Evolutionary conservation across 2,329 filamentous ascomycete genomes (phyloP).

Genomic region (Clonostachys rhizophaga): DNA sequence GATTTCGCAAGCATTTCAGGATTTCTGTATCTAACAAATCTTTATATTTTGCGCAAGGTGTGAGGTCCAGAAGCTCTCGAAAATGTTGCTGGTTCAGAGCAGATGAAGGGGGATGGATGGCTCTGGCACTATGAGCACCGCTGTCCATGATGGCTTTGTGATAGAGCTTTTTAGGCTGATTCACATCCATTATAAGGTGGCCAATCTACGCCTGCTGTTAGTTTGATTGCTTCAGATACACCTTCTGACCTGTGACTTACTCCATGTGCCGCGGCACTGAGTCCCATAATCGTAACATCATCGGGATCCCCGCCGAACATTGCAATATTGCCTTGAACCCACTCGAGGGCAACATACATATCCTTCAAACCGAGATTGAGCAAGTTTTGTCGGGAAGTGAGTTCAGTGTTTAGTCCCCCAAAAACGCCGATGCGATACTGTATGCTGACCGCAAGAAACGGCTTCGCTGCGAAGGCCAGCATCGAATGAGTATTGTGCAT

Average conservation of each 20-base stretch:
- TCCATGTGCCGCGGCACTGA: conserved; percentile 25
- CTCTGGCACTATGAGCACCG: conserved; percentile 19
- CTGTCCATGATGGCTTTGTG: conserved; percentile 24
- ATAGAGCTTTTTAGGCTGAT: conserved; percentile 19
- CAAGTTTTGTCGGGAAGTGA: conserved; percentile 43
- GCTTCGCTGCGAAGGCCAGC: conserved; percentile 39
- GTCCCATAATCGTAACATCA: conserved; percentile 42
- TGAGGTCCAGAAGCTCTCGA: conserved; percentile 18
- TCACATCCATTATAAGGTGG: conserved; percentile 22
- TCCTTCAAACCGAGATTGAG: conserved; percentile 50
- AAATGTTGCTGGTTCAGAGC: conserved; percentile 19
- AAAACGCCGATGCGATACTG: conserved; percentile 47
- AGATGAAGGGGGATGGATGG: conserved; percentile 15
- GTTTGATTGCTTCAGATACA: not conserved
- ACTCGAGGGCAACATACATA: conserved; percentile 39
- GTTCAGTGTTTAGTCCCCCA: conserved; percentile 50
- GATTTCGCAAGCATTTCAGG: conserved; percentile 12
- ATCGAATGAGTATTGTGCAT: conserved; percentile 38
- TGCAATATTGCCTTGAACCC: conserved; percentile 46
- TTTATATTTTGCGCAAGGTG: conserved; percentile 14
- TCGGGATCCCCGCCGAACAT: conserved; percentile 43
- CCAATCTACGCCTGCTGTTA: conserved; percentile 9
- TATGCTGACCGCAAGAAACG: conserved; percentile 42
- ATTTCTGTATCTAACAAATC: conserved; percentile 16
- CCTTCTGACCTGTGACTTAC: conserved; percentile 6